Percentiles rank a stretch among this genome's conserved stretches.
Conservation (phyloP, 495 filamentous ascomycete genomes). For the Acidiella bohemica region DNA sequence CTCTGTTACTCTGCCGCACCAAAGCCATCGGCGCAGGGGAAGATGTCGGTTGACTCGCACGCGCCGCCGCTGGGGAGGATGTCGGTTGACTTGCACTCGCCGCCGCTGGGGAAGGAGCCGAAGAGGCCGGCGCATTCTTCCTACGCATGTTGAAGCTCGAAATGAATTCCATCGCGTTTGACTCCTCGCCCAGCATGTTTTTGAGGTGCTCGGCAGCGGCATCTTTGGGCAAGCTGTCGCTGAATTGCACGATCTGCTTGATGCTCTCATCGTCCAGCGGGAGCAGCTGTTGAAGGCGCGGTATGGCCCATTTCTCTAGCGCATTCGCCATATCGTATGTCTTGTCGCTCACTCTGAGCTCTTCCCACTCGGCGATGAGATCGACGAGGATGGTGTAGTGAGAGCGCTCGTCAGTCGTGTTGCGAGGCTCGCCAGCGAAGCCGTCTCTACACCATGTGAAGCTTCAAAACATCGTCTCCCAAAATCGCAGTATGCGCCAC, state of each 20-base stretch:
- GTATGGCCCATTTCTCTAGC: slow-evolving; percentile 37
- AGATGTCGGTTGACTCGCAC: not conserved
- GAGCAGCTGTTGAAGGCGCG: slow-evolving; percentile 62
- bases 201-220: slow-evolving; percentile 73
- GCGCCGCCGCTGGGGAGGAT: slow-evolving; percentile 12
- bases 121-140: slow-evolving; percentile 24
- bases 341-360: not conserved
- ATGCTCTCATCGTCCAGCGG: slow-evolving; percentile 74
- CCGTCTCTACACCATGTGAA: too few relatives aligned
- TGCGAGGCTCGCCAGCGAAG: too few relatives aligned
- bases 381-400: too few relatives aligned
- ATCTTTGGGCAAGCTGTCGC: slow-evolving; percentile 53
- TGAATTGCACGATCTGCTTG: slow-evolving; percentile 68
- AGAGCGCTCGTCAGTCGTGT: too few relatives aligned
- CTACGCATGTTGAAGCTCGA: slow-evolving; percentile 73
- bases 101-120: slow-evolving; percentile 11
- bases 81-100: slow-evolving; percentile 4
- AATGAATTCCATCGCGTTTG: slow-evolving; percentile 80
- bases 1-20: not conserved
- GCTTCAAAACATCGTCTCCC: too few relatives aligned
- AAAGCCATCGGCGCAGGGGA: not conserved
- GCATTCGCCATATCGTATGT: slow-evolving; percentile 1
- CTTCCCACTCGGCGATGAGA: too few relatives aligned
- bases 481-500: too few relatives aligned
- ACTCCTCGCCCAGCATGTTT: slow-evolving; percentile 75